Evolutionary conservation across 306 rosid genomes (phyloP), one percentile per base, ranked within the genome.

Genomic region (Crataegus laevigata): DNA sequence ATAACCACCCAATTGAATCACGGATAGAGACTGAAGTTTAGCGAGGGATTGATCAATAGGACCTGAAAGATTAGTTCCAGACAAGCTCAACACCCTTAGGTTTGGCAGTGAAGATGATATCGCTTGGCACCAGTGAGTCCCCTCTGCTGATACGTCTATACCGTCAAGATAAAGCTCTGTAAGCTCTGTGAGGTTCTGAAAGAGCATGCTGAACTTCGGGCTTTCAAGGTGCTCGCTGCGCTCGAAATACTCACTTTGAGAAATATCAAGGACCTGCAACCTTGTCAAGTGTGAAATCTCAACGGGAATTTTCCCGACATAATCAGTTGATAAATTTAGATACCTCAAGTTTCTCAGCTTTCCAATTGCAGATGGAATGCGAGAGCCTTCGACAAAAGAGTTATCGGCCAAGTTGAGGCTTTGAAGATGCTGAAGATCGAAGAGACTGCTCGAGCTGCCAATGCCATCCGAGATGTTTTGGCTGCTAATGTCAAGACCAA

Each of bases 141-240:
- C 90, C 13, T 1, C 14, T 0, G 83, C 85, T 15, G 89, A 79
- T 76, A 90, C 66, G 4, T 6, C 52, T 4, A 87, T 85, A 68
- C 92, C 89, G 76, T 93, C 89, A 4, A 93, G 72, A 79, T 43
- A 14, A 10, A 93, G 59, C n/a, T 82, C 78, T 17, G 12, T 29
- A 47, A 90, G 67, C 6, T 74, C 21, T 0, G 73, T 38, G 43
- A 90, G 83, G 59, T 81, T 87, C 19, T 50, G 63, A 64, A 77
- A 2, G 0, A 84, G 51, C 42, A 4, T 7, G 5, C 0, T n/a
- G 40, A 87, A 81, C 64, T 79, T 28, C 13, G 82, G 82, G 0
- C 32, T 26, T 75, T 66, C 79, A 26, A 77, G 78, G 28, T 68
- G 60, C 2, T 40, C 13, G 11, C 13, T 40, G 45, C 3, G 11